Percentiles rank a stretch among this genome's conserved stretches.
These are phyloP conservation scores for Neopestalotiopsis sp. DNA, from an alignment of 2,329 filamentous ascomycete genomes.

Conservation along the genomic window DNA sequence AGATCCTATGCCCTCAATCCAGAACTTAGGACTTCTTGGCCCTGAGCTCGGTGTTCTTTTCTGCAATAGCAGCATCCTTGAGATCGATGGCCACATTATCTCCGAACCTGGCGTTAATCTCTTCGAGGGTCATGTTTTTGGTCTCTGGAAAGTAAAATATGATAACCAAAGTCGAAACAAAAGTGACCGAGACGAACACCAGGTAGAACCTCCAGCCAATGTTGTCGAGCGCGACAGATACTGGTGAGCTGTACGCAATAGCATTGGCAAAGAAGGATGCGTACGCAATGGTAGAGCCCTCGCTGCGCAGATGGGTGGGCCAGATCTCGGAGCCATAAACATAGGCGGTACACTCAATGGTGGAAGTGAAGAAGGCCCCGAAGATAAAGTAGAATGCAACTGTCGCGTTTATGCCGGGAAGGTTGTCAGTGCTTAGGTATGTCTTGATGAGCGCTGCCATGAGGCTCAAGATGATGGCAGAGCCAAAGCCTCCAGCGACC, in stretches of 20 bases:
- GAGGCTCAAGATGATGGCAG: constrained; percentile 27
- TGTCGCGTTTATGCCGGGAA: constrained; percentile 30
- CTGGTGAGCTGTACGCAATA: constrained; percentile 28
- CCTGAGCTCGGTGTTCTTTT: constrained; percentile 11
- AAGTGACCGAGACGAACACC: constrained; percentile 50
- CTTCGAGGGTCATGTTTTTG: constrained; percentile 40
- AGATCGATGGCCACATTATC: constrained; percentile 31
- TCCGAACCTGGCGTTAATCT: constrained; percentile 37
- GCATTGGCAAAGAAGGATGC: constrained; percentile 32
- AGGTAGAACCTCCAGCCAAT: constrained; percentile 60
- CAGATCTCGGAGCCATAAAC: constrained; percentile 41
- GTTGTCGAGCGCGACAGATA: constrained; percentile 50
- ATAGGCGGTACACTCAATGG: constrained; percentile 35
- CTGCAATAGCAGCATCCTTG: constrained; percentile 29
- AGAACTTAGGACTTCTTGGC: not conserved
- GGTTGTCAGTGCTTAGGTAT: constrained; percentile 28
- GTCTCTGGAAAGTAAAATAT: constrained; percentile 54
- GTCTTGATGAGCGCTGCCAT: constrained; percentile 31
- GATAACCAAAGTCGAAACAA: constrained; percentile 48
- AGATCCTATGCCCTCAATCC: not conserved
- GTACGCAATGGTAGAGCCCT: constrained; percentile 27
- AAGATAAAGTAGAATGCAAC: constrained; percentile 32
- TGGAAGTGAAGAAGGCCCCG: constrained; percentile 30
- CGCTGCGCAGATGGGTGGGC: constrained; percentile 38
- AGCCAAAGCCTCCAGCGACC: constrained; percentile 29